Evolutionary conservation across 768 basidiomycete species (phyloP).

Genomic region (Tricholomella constricta): DNA sequence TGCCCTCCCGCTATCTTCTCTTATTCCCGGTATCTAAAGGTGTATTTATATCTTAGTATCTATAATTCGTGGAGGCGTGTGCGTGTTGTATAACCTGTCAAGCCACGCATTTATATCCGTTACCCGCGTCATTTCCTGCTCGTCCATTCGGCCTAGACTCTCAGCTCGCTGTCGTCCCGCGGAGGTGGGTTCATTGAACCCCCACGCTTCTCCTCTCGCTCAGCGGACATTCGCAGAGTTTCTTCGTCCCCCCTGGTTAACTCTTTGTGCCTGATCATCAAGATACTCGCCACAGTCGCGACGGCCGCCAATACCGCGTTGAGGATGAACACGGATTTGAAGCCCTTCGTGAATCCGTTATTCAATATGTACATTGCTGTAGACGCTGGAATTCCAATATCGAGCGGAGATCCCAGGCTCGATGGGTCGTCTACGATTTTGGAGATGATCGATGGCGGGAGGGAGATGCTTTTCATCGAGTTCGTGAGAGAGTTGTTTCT

Average conservation of each 20-base stretch:
- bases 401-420: conserved; percentile 30
- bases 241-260: conserved; percentile 60
- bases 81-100: too few relatives aligned
- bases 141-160: too few relatives aligned
- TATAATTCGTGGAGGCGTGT: too few relatives aligned
- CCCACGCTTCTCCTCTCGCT: neutral
- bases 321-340: conserved; percentile 60
- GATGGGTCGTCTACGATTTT: conserved; percentile 52
- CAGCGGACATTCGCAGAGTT: conserved; percentile 43
- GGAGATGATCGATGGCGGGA: conserved; percentile 40
- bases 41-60: too few relatives aligned
- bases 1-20: too few relatives aligned
- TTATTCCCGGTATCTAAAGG: too few relatives aligned
- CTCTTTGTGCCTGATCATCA: conserved; percentile 65
- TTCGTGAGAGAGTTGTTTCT: conserved; percentile 52
- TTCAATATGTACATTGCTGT: conserved; percentile 45
- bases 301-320: conserved; percentile 56
- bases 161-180: too few relatives aligned
- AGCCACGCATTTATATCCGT: too few relatives aligned
- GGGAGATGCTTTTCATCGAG: conserved; percentile 38
- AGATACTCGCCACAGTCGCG: conserved; percentile 54
- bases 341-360: conserved; percentile 56
- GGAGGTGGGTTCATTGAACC: too few relatives aligned
- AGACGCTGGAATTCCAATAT: conserved; percentile 36
- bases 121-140: too few relatives aligned